These are phyloP conservation scores for Daldinia decipiens DNA, from an alignment of 495 filamentous ascomycete genomes.

Conservation along the genomic window DNA sequence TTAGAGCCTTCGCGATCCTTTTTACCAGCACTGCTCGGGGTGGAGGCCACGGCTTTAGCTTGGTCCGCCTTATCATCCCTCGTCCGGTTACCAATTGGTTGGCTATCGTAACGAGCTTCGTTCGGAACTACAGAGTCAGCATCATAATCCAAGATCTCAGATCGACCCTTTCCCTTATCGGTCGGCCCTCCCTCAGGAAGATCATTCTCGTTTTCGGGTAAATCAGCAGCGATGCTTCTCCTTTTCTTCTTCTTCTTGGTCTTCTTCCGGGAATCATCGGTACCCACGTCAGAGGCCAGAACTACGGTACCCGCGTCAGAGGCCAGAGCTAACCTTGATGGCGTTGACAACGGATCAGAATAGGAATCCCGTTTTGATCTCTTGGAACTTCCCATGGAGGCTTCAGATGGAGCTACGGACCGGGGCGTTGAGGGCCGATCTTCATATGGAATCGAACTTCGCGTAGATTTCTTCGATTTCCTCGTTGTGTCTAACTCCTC, in stretches of 20 bases:
- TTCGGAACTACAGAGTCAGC: slow-evolving; percentile 58
- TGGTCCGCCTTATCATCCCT: slow-evolving; percentile 50
- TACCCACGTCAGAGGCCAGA: slow-evolving; percentile 18
- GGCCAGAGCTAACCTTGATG: slow-evolving; percentile 23
- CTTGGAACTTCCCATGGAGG: slow-evolving; percentile 43
- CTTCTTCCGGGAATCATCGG: slow-evolving; percentile 35
- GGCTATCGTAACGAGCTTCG: slow-evolving; percentile 47
- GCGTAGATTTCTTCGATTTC: slow-evolving; percentile 39
- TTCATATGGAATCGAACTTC: slow-evolving; percentile 15
- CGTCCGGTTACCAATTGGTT: slow-evolving; percentile 41
- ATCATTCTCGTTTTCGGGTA: slow-evolving; percentile 26
- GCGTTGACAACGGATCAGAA: slow-evolving; percentile 37
- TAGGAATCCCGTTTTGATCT: slow-evolving; percentile 49
- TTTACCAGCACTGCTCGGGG: slow-evolving; percentile 42
- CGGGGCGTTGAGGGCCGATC: slow-evolving; percentile 30
- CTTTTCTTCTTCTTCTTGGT: slow-evolving; percentile 43
- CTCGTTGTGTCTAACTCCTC: slow-evolving; percentile 34
- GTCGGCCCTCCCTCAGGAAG: slow-evolving; percentile 43
- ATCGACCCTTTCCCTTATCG: slow-evolving; percentile 45
- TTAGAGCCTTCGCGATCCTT: slow-evolving; percentile 44
- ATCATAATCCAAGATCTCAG: slow-evolving; percentile 50
- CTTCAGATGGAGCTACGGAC: slow-evolving; percentile 45
- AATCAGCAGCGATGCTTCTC: slow-evolving; percentile 26
- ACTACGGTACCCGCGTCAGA: slow-evolving; percentile 22
- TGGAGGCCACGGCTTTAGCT: slow-evolving; percentile 53